Base-by-base conservation (phyloP, 1,284 basidiomycete genomes). In the Boletus austroedulis region DNA sequence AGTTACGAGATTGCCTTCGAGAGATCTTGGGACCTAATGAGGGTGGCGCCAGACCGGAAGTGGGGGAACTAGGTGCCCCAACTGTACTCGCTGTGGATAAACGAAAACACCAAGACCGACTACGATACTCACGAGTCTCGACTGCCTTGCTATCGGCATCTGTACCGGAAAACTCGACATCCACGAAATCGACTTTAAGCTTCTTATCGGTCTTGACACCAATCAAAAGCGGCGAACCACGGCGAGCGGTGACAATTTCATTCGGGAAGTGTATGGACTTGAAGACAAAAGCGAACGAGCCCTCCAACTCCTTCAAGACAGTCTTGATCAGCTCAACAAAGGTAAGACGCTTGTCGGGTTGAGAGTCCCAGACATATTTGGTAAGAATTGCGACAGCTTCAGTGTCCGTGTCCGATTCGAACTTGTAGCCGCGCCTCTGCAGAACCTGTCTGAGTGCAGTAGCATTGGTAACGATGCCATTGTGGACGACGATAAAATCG, bases 171-270 rank as follows among this genome's bases (percentile, higher is more conserved):
- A 97, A 87, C 75, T 99, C 95, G 62, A 99, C 97, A 76, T 99
- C 97, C 57, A 99, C 96, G 73, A 99, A 99, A 80, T 99, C 97
- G 51, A 98, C 96, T 82, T 99, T 99, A 74, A 99, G 86, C 79
- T 99, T 99, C 84, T 96, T 95, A 75, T 99, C 96, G 36, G 97
- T 98, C 89, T 99, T 99, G 75, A 99, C 96, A 80, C 97, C 97
- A 70, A 99, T 90, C 58, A 99, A 78, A 29, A 99, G 86, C 26
- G 97, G 97, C 29, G 96, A 99, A 70, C 97, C 97, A 70, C 97
- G 93, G 68, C 95, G 93, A 60, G 95, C 94, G 57, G 93, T 92
- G 63, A 99, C 94, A 63, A 97, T 85, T 77, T 99, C 94, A 68
- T 96, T 94, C 52, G 97, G 97, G 83, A 88, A 99, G 80, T 99